phyloP scores from a whole-genome alignment of 2,329 filamentous ascomycete genomes.

The Alternaria alternata region DNA sequence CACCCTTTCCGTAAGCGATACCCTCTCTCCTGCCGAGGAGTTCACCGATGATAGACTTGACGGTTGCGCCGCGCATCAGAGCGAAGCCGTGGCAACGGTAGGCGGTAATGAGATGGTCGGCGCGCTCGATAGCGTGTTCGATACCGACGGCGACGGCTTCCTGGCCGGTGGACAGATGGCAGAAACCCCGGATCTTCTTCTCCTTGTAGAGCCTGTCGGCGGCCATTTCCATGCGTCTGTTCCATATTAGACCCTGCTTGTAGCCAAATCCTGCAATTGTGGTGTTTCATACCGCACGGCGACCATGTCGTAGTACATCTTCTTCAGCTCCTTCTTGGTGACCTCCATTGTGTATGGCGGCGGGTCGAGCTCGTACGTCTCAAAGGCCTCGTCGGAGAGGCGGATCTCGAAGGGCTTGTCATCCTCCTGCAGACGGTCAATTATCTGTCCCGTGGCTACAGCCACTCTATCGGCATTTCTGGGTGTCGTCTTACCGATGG shows the following conservation, averaged over 20 bases:
- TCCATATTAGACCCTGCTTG: conserved; percentile 21
- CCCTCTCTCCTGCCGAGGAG: conserved; percentile 85
- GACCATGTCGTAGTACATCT: conserved; percentile 99
- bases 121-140: conserved; percentile 90
- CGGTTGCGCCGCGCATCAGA: conserved; percentile 89
- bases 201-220: conserved; percentile 99
- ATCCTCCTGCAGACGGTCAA: conserved; percentile 72
- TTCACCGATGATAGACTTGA: conserved; percentile 32
- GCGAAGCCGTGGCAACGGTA: conserved; percentile 99
- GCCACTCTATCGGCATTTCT: conserved; percentile 6
- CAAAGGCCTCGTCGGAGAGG: conserved; percentile 98
- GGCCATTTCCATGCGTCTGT: conserved; percentile 99
- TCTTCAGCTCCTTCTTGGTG: conserved; percentile 97
- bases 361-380: conserved; percentile 98
- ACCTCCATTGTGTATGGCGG: conserved; percentile 90
- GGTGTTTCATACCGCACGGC: conserved; percentile 76
- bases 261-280: background rate
- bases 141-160: conserved; percentile 97
- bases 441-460: conserved; percentile 10
- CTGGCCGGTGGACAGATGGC: conserved; percentile 96
- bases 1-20: conserved; percentile 98
- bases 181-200: conserved; percentile 99
- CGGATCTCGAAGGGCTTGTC: conserved; percentile 91
- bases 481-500: conserved; percentile 63
- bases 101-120: conserved; percentile 95